Evolutionary conservation across 768 basidiomycete species (phyloP).

Genomic region (Kwoniella heveanensis): DNA sequence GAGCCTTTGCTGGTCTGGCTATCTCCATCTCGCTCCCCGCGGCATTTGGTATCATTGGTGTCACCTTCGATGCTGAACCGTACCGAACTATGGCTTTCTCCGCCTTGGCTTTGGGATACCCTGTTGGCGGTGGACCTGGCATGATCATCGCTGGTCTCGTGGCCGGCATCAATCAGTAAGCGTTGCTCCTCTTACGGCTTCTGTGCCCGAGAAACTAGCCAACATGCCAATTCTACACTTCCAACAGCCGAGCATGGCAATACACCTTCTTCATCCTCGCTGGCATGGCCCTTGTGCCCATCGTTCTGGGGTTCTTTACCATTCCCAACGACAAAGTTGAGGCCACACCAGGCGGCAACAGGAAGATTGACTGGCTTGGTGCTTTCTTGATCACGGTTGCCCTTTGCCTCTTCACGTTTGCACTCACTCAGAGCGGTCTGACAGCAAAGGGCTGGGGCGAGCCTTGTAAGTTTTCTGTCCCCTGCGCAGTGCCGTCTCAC

Average conservation of each 20-base stretch:
- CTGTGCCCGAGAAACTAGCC: too few relatives aligned
- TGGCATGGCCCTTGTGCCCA: constrained; percentile 63
- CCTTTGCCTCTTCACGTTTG: constrained; percentile 69
- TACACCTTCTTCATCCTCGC: constrained; percentile 66
- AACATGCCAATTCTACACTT: too few relatives aligned
- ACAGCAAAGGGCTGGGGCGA: constrained; percentile 65
- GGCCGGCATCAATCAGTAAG: constrained; percentile 17
- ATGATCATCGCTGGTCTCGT: constrained; percentile 68
- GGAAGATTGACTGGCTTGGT: constrained; percentile 74
- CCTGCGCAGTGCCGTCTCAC: too few relatives aligned
- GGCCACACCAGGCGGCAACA: constrained; percentile 59
- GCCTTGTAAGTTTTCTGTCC: constrained; percentile 58
- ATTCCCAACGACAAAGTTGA: constrained; percentile 64
- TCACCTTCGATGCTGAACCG: constrained; percentile 31
- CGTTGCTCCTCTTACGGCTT: not conserved
- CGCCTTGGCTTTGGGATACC: constrained; percentile 77
- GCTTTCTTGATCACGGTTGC: constrained; percentile 66
- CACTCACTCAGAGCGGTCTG: constrained; percentile 67
- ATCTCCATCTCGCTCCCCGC: constrained; percentile 32
- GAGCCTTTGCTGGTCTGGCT: constrained; percentile 41
- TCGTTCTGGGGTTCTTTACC: constrained; percentile 62
- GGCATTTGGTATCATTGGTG: constrained; percentile 36
- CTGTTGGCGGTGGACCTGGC: constrained; percentile 73
- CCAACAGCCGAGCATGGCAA: constrained; percentile 52
- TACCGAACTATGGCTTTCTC: constrained; percentile 76